Percentiles rank a stretch among this genome's conserved stretches.
Conservation (phyloP, 352 stramenopile species). For the Globisporangium echinulatum region DNA sequence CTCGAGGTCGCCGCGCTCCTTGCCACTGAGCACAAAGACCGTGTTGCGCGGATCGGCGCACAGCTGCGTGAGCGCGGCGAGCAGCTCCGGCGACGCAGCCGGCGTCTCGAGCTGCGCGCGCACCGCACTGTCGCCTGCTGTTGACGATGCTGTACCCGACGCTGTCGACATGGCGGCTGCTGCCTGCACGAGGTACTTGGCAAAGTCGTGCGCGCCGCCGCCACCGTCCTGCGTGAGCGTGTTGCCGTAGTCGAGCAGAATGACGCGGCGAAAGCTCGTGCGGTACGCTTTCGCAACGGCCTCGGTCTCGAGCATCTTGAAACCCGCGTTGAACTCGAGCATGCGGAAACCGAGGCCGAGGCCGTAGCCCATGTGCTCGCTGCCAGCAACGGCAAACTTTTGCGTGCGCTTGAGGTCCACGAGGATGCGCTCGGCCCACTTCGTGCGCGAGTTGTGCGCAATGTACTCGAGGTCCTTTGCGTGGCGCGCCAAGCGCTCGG, state of each 20-base stretch:
- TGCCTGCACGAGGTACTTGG: slow-evolving; percentile 71
- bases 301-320: slow-evolving; percentile 92
- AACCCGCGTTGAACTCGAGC: slow-evolving; percentile 95
- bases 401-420: slow-evolving; percentile 95
- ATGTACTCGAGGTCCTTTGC: slow-evolving; percentile 91
- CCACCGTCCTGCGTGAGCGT: slow-evolving; percentile 92
- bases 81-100: slow-evolving; percentile 63
- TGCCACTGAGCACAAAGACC: slow-evolving; percentile 98
- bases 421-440: slow-evolving; percentile 97
- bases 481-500: slow-evolving; percentile 67
- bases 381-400: slow-evolving; percentile 66
- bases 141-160: not conserved
- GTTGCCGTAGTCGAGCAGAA: slow-evolving; percentile 98
- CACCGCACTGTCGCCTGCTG: slow-evolving; percentile 23
- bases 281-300: slow-evolving; percentile 88
- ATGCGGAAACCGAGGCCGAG: slow-evolving; percentile 95
- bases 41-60: slow-evolving; percentile 94
- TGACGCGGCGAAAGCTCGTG: slow-evolving; percentile 80
- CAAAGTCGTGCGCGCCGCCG: slow-evolving; percentile 55
- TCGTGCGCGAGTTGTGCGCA: slow-evolving; percentile 91
- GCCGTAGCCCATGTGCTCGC: slow-evolving; percentile 92
- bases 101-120: slow-evolving; percentile 32
- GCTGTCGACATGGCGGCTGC: slow-evolving; percentile 2
- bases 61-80: slow-evolving; percentile 88
- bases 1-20: slow-evolving; percentile 92